phyloP scores from a whole-genome alignment of 1,284 basidiomycete genomes.

The Pterulicium gracile region DNA sequence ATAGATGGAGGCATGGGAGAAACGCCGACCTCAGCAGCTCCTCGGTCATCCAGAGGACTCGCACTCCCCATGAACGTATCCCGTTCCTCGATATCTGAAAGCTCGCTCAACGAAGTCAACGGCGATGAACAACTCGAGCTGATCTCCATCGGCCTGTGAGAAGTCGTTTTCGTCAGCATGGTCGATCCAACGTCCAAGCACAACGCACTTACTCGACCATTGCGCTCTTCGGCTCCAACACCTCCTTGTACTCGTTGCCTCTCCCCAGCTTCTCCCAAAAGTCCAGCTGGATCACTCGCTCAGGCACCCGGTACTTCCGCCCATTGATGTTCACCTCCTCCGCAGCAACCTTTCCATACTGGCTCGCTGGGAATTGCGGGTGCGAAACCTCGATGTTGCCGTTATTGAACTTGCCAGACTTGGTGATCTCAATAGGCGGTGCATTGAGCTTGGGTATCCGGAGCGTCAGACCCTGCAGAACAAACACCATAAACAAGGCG shows the following conservation, averaged over 20 bases:
- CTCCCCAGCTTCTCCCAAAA: slow-evolving; percentile 85
- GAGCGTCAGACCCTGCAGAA: slow-evolving; percentile 53
- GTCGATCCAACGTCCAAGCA: neutral
- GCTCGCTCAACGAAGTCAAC: slow-evolving; percentile 62
- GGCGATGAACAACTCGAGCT: slow-evolving; percentile 53
- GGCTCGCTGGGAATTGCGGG: slow-evolving; percentile 35
- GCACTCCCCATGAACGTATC: neutral
- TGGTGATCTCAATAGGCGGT: slow-evolving; percentile 59
- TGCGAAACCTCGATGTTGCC: slow-evolving; percentile 87
- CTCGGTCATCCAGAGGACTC: neutral
- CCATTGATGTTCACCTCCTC: slow-evolving; percentile 78
- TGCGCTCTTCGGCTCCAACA: slow-evolving; percentile 22
- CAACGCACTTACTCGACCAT: neutral
- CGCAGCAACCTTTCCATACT: slow-evolving; percentile 38
- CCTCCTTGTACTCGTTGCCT: slow-evolving; percentile 25
- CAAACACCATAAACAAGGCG: neutral
- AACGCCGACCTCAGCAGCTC: neutral
- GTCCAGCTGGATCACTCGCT: slow-evolving; percentile 84
- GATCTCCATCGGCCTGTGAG: neutral
- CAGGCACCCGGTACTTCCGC: slow-evolving; percentile 87
- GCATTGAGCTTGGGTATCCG: slow-evolving; percentile 66
- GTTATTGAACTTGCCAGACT: slow-evolving; percentile 71
- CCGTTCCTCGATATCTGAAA: slow-evolving; percentile 48
- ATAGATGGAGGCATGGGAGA: neutral
- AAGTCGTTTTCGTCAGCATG: neutral